Conservation (phyloP, 2,329 filamentous ascomycete genomes). For the Myriosclerotinia curreyana region DNA sequence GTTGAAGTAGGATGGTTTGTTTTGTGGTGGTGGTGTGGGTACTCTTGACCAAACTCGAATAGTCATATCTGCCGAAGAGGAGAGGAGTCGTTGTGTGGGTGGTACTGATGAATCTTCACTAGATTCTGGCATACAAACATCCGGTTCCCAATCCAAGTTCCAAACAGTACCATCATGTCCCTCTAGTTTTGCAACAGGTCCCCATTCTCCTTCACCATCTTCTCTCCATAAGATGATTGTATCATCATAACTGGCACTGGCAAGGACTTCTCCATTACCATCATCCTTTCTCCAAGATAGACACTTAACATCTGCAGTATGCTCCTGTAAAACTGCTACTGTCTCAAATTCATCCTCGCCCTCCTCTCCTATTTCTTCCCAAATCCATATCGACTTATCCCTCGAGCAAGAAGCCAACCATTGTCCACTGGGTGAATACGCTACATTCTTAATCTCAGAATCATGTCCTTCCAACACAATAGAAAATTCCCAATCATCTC, state of each 20-base stretch:
- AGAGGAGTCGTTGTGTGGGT: constrained; percentile 58
- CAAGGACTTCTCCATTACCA: constrained; percentile 69
- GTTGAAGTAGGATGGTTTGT: constrained; percentile 37
- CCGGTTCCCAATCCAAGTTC: constrained; percentile 71
- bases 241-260: constrained; percentile 91
- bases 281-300: constrained; percentile 82
- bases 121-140: constrained; percentile 31
- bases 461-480: constrained; percentile 94
- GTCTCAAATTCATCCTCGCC: constrained; percentile 97
- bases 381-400: constrained; percentile 97
- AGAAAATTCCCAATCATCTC: constrained; percentile 87
- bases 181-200: constrained; percentile 76
- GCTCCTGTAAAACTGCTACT: constrained; percentile 88
- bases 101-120: constrained; percentile 47
- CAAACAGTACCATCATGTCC: constrained; percentile 87
- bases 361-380: constrained; percentile 81
- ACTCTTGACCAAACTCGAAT: constrained; percentile 73
- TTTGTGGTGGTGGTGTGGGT: constrained; percentile 36
- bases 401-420: constrained; percentile 86
- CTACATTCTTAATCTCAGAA: constrained; percentile 81
- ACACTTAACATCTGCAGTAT: constrained; percentile 92
- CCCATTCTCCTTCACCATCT: constrained; percentile 87
- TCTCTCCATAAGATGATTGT: constrained; percentile 81
- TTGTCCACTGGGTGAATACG: constrained; percentile 70
- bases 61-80: constrained; percentile 80